Evolutionary conservation across 208 protist species (phyloP).

Genomic region (Trichomonas vaginalis): DNA sequence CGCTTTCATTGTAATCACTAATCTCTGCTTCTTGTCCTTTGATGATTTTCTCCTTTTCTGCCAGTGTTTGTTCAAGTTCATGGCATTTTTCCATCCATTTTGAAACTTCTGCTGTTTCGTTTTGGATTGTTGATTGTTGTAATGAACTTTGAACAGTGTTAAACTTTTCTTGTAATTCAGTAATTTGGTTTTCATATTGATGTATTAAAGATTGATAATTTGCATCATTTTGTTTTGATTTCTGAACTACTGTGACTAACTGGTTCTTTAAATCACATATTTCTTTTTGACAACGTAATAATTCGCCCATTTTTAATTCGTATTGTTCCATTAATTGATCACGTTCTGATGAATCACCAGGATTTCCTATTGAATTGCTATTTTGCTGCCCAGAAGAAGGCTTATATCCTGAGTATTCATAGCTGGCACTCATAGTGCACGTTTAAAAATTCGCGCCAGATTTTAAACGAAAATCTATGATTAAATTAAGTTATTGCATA

Average conservation of each 20-base stretch:
- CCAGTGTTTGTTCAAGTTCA: not conserved
- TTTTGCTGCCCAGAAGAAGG: not conserved
- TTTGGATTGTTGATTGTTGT: not conserved
- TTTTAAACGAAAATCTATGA: no score
- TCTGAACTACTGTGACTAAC: not conserved
- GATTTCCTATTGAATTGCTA: not conserved
- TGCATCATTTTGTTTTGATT: not conserved
- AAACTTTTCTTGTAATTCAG: not conserved
- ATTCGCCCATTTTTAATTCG: not conserved
- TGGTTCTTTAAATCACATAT: not conserved
- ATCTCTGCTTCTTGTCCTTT: not conserved
- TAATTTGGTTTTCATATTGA: not conserved
- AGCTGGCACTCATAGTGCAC: not conserved
- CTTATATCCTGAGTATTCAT: not conserved
- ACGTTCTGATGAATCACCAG: not conserved
- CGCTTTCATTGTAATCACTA: not conserved
- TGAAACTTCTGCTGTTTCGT: not conserved
- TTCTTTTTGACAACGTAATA: not conserved
- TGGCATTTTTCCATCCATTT: not conserved
- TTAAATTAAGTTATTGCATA: no score
- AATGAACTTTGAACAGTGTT: not conserved
- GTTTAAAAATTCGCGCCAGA: no score
- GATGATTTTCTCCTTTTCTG: not conserved
- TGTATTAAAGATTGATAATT: not conserved
- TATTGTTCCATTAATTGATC: not conserved